Evolutionary conservation across 1,284 basidiomycete species (phyloP).

Genomic region (Puccinia horiana): DNA sequence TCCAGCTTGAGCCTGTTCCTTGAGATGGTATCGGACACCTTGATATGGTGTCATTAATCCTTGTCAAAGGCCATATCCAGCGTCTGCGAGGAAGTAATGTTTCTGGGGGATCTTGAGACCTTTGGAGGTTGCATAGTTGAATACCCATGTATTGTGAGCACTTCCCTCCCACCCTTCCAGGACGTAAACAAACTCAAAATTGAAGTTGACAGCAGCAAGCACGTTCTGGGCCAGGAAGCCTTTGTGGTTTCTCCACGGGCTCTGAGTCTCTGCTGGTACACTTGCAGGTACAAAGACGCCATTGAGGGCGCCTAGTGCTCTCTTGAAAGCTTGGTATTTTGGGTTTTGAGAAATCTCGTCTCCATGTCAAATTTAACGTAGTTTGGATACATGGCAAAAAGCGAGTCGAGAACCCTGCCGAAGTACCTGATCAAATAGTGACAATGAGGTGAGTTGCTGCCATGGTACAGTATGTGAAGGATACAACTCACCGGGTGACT

Average conservation of each 20-base stretch:
- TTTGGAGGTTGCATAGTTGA: background rate
- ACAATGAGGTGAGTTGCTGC: background rate
- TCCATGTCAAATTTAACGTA: background rate
- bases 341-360: background rate
- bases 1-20: background rate
- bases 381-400: background rate
- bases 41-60: background rate
- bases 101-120: background rate
- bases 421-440: background rate
- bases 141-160: too few species aligned
- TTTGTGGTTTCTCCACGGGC: background rate
- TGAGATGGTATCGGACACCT: background rate
- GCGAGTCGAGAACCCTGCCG: background rate
- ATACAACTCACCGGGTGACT: background rate
- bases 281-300: background rate
- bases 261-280: background rate
- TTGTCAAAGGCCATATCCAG: background rate
- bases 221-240: background rate
- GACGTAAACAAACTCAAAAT: background rate
- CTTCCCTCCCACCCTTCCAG: background rate
- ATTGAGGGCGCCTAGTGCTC: background rate
- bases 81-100: background rate
- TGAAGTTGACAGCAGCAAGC: background rate
- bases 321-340: background rate
- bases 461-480: background rate